Percentiles rank a stretch among this genome's conserved stretches.
Evolutionary conservation across 2,329 filamentous ascomycete species (phyloP).

Genomic region (Fusarium humuli): DNA sequence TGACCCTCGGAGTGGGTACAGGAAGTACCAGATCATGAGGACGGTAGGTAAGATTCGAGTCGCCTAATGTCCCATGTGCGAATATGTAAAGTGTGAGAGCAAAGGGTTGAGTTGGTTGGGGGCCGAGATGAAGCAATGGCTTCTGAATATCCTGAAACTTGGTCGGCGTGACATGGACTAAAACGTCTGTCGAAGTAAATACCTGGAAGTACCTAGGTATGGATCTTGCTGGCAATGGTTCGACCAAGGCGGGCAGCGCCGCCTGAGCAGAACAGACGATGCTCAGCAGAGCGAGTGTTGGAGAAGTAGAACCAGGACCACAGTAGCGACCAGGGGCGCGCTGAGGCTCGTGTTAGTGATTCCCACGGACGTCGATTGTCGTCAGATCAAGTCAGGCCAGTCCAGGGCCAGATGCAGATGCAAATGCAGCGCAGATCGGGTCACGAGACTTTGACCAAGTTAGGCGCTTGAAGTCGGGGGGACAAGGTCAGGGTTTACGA

Average conservation of each 20-base stretch:
- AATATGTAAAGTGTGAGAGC: slow-evolving; percentile 18
- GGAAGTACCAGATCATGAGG: slow-evolving; percentile 79
- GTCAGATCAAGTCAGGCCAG: neutral
- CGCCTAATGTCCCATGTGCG: slow-evolving; percentile 42
- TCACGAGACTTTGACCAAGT: slow-evolving; percentile 35
- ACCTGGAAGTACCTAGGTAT: neutral
- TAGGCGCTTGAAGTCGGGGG: slow-evolving; percentile 25
- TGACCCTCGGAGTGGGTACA: slow-evolving; percentile 82
- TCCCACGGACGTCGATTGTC: slow-evolving; percentile 22
- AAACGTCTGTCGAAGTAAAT: slow-evolving; percentile 25
- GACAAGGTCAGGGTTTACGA: slow-evolving; percentile 21
- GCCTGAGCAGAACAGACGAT: slow-evolving; percentile 35
- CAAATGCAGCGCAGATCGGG: slow-evolving; percentile 16
- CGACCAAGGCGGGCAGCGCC: slow-evolving; percentile 36
- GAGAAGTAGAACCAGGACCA: slow-evolving; percentile 12
- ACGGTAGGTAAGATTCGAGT: slow-evolving; percentile 33
- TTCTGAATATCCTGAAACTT: slow-evolving; percentile 23
- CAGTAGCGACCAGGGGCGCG: slow-evolving; percentile 28
- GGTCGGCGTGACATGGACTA: slow-evolving; percentile 43
- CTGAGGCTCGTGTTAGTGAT: slow-evolving; percentile 39
- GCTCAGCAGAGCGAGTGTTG: slow-evolving; percentile 24
- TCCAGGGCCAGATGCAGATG: neutral
- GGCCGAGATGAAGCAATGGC: slow-evolving; percentile 21
- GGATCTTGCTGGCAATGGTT: slow-evolving; percentile 31
- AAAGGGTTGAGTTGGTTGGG: slow-evolving; percentile 12